Base-by-base conservation (phyloP, 192 early-diverging fungal species). In the Chytriomyces sp. region DNA sequence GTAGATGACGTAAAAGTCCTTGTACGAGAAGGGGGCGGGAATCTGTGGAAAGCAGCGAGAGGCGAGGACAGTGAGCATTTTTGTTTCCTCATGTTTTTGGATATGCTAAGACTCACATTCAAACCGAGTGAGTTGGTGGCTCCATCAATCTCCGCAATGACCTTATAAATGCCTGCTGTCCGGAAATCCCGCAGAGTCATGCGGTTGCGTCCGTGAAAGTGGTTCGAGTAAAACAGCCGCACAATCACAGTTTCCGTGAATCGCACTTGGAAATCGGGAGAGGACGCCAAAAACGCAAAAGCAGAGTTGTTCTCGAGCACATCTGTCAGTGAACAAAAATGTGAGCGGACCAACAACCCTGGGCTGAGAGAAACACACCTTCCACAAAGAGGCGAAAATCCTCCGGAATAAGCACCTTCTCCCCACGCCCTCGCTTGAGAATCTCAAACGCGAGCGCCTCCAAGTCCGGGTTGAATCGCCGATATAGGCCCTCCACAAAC, bases 1-100 rank as follows among this genome's bases (percentile, higher is more conserved):
- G 74, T 94, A 96, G 5, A 96, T 82, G 30, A 96, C 94, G 74
- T 96, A 96, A 72, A 95, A 96, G 71, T 96, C 94, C 77, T 94
- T 93, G 81, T 96, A 96, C 7, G 93, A 95, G 63, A 96, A 96
- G 36, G 89, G 84, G 70, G 89, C 86, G n/a, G 89, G 90, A 10
- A 81, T 88, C 77, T 89, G n/a, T n/a, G n/a, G 78, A 5, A 39
- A 30, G 57, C 38, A 37, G 2, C 5, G 10, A n/a, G 10, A 76
- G 39, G 31, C 7, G n/a, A n/a, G 36, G 78, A 88, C 82, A 40
- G 69, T 67, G 37, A 88, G 88, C 14, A 88, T 72, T 62, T 90
- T 90, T 49, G 86, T 81, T 17, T 81, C 79, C 12, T 72, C 40
- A 26, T 52, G 3, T 5, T 8, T 19, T 12, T 3, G 17, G 10